Conservation (phyloP, 2,329 filamentous ascomycete genomes). For the Curvularia eragrostidis region DNA sequence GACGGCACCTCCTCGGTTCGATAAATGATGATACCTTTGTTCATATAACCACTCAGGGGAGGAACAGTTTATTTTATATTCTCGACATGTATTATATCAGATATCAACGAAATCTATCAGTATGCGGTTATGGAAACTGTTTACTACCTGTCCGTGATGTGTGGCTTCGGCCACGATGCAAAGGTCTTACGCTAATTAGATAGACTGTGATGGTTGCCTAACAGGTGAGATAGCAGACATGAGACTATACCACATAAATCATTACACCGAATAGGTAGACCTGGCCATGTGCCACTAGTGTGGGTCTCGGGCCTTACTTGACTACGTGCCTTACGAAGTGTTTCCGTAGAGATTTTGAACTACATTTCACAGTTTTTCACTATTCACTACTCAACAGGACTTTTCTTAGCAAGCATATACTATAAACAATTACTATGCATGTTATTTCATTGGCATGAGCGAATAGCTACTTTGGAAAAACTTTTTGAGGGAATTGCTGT, state of each 20-base stretch:
- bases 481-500: background rate
- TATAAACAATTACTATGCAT: background rate
- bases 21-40: background rate
- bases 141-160: background rate
- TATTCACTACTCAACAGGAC: background rate
- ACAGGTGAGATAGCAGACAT: too few species aligned
- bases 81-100: background rate
- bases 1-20: slow-evolving; percentile 42
- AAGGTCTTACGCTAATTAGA: too few species aligned
- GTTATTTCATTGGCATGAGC: background rate
- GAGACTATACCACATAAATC: too few species aligned
- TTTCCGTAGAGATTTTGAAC: too few species aligned
- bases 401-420: background rate
- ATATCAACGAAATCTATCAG: background rate
- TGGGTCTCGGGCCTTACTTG: too few species aligned
- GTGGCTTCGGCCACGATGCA: too few species aligned
- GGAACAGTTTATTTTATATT: background rate
- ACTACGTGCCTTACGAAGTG: too few species aligned
- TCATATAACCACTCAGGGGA: background rate
- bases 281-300: too few species aligned
- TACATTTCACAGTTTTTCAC: too few species aligned
- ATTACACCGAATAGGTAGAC: too few species aligned
- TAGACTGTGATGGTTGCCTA: too few species aligned
- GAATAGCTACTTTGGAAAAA: background rate
- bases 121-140: background rate